phyloP scores from a whole-genome alignment of 1,284 basidiomycete species.

The Rhodofomes roseus region DNA sequence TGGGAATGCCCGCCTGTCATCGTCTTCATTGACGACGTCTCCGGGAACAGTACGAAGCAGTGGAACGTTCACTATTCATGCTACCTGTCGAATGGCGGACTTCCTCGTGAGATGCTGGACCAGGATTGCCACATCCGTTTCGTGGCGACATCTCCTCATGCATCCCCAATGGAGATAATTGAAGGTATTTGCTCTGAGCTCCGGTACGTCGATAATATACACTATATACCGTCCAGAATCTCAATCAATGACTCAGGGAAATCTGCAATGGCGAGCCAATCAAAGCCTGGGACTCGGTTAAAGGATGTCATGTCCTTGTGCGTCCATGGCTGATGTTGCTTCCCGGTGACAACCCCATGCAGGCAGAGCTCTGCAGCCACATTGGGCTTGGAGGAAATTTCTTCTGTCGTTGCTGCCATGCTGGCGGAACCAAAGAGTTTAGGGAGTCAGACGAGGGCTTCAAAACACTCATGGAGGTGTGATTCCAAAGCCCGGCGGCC shows the following conservation, averaged over 20 bases:
- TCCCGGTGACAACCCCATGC: slow-evolving; percentile 34
- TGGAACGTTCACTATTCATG: slow-evolving; percentile 14
- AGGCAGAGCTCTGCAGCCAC: slow-evolving; percentile 30
- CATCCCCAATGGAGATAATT: slow-evolving; percentile 14
- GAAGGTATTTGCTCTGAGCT: slow-evolving; percentile 2
- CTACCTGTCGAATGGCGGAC: slow-evolving; percentile 12
- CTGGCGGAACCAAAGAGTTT: neutral
- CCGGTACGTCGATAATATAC: no score
- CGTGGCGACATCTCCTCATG: slow-evolving; percentile 12
- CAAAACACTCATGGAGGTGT: neutral
- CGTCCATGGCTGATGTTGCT: slow-evolving; percentile 21
- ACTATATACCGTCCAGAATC: no score
- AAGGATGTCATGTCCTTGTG: slow-evolving; percentile 18
- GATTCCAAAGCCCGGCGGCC: no score
- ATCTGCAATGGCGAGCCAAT: neutral
- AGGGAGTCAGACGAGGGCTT: neutral
- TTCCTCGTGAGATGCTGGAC: slow-evolving; percentile 8
- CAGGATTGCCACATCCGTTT: slow-evolving; percentile 4
- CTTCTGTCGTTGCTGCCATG: neutral
- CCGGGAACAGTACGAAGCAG: slow-evolving; percentile 12
- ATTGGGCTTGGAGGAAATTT: slow-evolving; percentile 20
- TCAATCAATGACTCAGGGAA: no score
- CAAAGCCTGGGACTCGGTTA: slow-evolving; percentile 1
- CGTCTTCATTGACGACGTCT: slow-evolving; percentile 17
- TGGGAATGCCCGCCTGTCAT: slow-evolving; percentile 8